These are phyloP conservation scores for Poterioochromonas sp. DNA, from an alignment of 352 stramenopile species.

Conservation along the genomic window DNA sequence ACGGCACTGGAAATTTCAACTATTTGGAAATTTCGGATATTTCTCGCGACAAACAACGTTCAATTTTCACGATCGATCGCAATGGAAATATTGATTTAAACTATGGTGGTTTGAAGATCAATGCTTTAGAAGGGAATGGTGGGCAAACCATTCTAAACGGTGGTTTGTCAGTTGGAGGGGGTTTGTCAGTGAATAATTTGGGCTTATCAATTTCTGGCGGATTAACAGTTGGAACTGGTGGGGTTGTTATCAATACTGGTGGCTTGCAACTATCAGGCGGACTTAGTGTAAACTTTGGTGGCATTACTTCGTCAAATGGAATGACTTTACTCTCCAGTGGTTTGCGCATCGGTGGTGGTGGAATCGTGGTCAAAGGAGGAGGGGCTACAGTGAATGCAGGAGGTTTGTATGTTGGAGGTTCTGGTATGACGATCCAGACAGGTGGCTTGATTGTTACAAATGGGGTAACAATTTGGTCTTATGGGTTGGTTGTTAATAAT, in stretches of 20 bases:
- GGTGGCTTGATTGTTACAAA: constrained; percentile 1
- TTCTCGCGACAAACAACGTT: too few species aligned
- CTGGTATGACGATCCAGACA: constrained; percentile 4
- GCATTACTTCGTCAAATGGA: not conserved
- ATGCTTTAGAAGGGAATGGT: not conserved
- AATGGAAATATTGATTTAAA: constrained; percentile 21
- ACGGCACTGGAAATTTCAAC: not conserved
- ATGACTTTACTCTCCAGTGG: not conserved
- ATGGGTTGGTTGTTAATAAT: not conserved
- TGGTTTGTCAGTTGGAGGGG: constrained; percentile 16
- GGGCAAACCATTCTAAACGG: not conserved
- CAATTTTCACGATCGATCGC: constrained; percentile 11
- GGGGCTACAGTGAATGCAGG: not conserved
- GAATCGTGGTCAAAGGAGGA: not conserved
- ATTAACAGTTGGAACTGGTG: constrained; percentile 7
- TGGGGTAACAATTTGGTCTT: constrained; percentile 3
- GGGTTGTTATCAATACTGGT: constrained; percentile 1
- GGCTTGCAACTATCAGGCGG: constrained; percentile 1
- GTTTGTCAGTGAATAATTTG: not conserved
- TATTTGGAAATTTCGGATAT: not conserved
- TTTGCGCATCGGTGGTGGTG: not conserved
- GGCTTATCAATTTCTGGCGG: constrained; percentile 23
- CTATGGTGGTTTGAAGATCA: constrained; percentile 16
- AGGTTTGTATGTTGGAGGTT: not conserved
- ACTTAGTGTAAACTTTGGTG: not conserved